Percentiles rank a stretch among this genome's conserved stretches.
Evolutionary conservation across 2,329 filamentous ascomycete species (phyloP).

Genomic region (Pestalotiopsis sp.): DNA sequence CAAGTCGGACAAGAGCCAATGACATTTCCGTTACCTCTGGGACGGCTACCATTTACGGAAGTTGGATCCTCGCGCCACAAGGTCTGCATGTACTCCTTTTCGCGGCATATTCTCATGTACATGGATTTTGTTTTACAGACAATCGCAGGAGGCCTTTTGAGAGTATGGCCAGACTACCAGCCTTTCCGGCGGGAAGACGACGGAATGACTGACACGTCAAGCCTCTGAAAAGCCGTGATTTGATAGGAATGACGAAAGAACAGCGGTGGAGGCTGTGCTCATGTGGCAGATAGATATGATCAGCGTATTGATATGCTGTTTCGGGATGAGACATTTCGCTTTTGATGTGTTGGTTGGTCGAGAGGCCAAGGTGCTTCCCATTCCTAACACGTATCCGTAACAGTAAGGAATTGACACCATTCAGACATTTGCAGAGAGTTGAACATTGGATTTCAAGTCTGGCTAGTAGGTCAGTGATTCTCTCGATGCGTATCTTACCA

Average conservation of each 20-base stretch:
- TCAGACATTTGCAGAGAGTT: no score
- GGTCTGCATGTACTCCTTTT: background rate
- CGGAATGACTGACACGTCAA: background rate
- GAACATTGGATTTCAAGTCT: no score
- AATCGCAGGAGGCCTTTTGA: background rate
- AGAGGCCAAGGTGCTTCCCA: no score
- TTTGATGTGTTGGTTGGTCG: no score
- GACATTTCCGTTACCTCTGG: background rate
- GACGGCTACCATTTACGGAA: constrained; percentile 13
- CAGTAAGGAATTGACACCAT: no score
- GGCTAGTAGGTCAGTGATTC: no score
- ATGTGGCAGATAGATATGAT: constrained; percentile 2
- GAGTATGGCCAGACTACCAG: background rate
- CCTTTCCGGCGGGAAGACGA: background rate
- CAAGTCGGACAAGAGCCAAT: constrained; percentile 9
- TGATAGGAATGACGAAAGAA: constrained; percentile 8
- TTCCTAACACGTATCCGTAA: no score
- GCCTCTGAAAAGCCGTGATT: background rate
- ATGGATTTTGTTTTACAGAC: background rate
- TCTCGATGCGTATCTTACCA: no score
- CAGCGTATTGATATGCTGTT: constrained; percentile 3
- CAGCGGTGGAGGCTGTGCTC: constrained; percentile 6
- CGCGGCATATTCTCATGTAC: background rate
- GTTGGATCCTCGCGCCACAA: constrained; percentile 12
- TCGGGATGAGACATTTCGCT: background rate